Evolutionary conservation across 2,329 filamentous ascomycete species (phyloP).

Genomic region (Orbilia quercus): DNA sequence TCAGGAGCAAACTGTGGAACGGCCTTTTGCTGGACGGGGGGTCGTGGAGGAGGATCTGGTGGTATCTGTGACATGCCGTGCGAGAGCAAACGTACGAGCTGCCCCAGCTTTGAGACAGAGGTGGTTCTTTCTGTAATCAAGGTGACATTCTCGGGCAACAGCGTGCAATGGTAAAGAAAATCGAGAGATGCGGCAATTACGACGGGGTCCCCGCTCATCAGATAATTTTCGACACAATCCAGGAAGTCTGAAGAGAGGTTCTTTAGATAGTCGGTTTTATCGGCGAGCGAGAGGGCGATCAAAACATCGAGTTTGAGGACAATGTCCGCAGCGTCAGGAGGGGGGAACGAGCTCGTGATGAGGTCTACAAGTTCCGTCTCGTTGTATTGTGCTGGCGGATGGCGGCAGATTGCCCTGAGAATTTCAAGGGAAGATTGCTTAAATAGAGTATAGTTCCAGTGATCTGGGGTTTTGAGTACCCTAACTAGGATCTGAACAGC

Average conservation of each 20-base stretch:
- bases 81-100: constrained; percentile 81
- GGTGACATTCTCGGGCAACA: constrained; percentile 84
- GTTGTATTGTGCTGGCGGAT: constrained; percentile 56
- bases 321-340: constrained; percentile 82
- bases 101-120: constrained; percentile 76
- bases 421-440: constrained; percentile 23
- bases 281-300: constrained; percentile 80
- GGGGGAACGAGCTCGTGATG: constrained; percentile 67
- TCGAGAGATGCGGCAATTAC: constrained; percentile 88
- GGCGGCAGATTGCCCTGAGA: constrained; percentile 3
- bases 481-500: constrained; percentile 10
- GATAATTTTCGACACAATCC: constrained; percentile 76
- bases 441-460: constrained; percentile 13
- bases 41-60: background rate
- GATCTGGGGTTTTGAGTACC: background rate
- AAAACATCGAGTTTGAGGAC: constrained; percentile 83
- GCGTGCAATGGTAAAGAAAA: constrained; percentile 95
- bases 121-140: constrained; percentile 73
- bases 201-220: constrained; percentile 88
- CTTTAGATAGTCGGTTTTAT: constrained; percentile 80
- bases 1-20: constrained; percentile 67
- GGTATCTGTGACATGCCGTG: constrained; percentile 64
- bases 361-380: constrained; percentile 63
- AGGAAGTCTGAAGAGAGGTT: constrained; percentile 75
- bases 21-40: background rate